Evolutionary conservation across 352 stramenopile species (phyloP), one percentile per base, ranked within the genome.

Genomic region (Thraustotheca clavata): DNA sequence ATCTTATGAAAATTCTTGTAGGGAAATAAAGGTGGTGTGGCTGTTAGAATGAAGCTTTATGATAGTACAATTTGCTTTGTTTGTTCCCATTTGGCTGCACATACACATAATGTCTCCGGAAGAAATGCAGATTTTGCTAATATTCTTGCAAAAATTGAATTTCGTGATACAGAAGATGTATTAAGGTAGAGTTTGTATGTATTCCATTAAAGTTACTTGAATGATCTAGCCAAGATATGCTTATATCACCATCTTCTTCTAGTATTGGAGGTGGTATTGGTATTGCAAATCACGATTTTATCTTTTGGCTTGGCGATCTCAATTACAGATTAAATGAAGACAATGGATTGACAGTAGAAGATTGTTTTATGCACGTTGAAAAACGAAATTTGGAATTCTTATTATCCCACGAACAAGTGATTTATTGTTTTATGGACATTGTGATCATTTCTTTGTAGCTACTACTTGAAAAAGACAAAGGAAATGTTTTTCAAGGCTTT

Each of bases 1-100:
- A n/a, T n/a, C n/a, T 46, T 46, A n/a, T n/a, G n/a, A n/a, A n/a
- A 14, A 50, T 2, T 22, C n/a, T 59, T 47, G 88, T 97, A 67
- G 80, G 98, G 98, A 47, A 99, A 99, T 73, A 99, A 99, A 73
- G 98, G 98, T 49, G 97, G 95, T 54, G 94, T 94, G 2, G 88
- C 87, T 7, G 84, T 99, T 7, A 87, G 97, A 7, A 55, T 99
- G 11, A 84, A 91, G 47, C 96, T 99, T 70, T 99, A 99, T 72
- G 91, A 97, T 76, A 98, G 88, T 27, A 98, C 94, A 7, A 59
- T 99, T 22, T 99, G 97, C 75, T 99, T 99, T 81, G 89, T 99
- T 20, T 99, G 94, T 69, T 87, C 89, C 18, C 97, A 99, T 70
- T 83, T 99, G 40, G 97, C 97, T 1, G 97, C 97, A 0, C 97